These are phyloP conservation scores for Penicillium manginii DNA, from an alignment of 495 filamentous ascomycete species.

Conservation along the genomic window DNA sequence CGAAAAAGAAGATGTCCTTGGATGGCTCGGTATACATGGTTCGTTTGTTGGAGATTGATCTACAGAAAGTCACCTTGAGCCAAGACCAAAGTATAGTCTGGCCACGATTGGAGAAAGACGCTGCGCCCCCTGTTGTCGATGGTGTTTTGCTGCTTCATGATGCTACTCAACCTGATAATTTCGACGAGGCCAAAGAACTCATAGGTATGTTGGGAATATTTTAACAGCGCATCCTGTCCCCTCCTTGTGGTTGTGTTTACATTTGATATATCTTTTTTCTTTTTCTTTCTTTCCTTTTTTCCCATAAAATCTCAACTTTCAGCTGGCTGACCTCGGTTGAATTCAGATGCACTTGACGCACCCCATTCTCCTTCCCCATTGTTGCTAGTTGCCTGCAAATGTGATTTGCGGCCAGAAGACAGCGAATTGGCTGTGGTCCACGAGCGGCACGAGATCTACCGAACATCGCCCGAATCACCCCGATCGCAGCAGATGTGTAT, in stretches of 20 bases:
- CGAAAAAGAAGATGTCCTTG: conserved; percentile 72
- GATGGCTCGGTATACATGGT: conserved; percentile 79
- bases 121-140: conserved; percentile 72
- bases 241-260: neutral
- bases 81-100: conserved; percentile 68
- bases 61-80: conserved; percentile 40
- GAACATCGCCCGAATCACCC: conserved; percentile 69
- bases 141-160: conserved; percentile 86
- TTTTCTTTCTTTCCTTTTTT: neutral
- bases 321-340: conserved; percentile 2
- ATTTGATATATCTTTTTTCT: conserved; percentile 3
- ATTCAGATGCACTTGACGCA: conserved; percentile 67
- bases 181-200: conserved; percentile 66
- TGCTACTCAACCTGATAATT: conserved; percentile 73
- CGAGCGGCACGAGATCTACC: conserved; percentile 68
- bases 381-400: conserved; percentile 82
- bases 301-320: neutral
- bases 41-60: conserved; percentile 76
- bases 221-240: neutral
- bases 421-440: conserved; percentile 53
- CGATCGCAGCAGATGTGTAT: conserved; percentile 80
- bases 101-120: conserved; percentile 72
- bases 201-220: conserved; percentile 43
- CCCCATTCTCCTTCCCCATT: conserved; percentile 68
- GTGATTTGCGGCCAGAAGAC: conserved; percentile 65